Base-by-base conservation (phyloP, 2,329 filamentous ascomycete species). In the Xylariaceae sp. region DNA sequence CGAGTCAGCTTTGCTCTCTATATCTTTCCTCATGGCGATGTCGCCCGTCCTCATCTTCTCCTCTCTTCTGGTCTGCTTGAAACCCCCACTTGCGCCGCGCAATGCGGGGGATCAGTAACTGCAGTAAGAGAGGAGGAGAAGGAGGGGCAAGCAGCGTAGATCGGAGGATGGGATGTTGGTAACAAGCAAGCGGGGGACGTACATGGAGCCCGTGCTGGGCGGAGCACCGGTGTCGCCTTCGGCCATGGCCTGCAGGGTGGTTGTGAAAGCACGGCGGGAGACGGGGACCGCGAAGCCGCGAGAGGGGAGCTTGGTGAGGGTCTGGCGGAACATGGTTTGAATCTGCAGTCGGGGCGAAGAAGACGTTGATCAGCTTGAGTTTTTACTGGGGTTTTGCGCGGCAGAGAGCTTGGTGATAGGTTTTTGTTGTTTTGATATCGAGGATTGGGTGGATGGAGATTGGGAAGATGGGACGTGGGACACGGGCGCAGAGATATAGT, bases 191-290 rank as follows among this genome's bases (percentile, higher is more conserved):
- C 13, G 23, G 53, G 39, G 34, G 52, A 78, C 81, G 72, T 74
- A 85, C 82, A 80, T 77, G 70, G 71, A 67, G 71, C 81, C 81
- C 9, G 75, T 75, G 73, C 77, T 80, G 68, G 78, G 80, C 63
- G 81, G 81, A 58, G 82, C 75, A 60, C 88, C 88, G 64, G 84
- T 87, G 73, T 91, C 89, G 65, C 89, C 89, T 67, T 82, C 87
- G 62, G 74, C 77, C 84, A 90, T 88, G 72, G 75, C 81, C 72
- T 83, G 80, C 66, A 80, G 74, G 60, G 86, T 82, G 65, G 81
- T 84, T 63, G 85, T 81, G 78, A 91, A 88, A 67, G 85, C 80
- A 65, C 81, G 79, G 71, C 72, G 74, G 63, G 76, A 70, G 63
- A 78, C 69, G 64, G 77, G 70, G 69, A 80, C 77, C 67, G 82